These are phyloP conservation scores for Auriscalpium vulgare DNA, from an alignment of 768 basidiomycete species.

Conservation along the genomic window DNA sequence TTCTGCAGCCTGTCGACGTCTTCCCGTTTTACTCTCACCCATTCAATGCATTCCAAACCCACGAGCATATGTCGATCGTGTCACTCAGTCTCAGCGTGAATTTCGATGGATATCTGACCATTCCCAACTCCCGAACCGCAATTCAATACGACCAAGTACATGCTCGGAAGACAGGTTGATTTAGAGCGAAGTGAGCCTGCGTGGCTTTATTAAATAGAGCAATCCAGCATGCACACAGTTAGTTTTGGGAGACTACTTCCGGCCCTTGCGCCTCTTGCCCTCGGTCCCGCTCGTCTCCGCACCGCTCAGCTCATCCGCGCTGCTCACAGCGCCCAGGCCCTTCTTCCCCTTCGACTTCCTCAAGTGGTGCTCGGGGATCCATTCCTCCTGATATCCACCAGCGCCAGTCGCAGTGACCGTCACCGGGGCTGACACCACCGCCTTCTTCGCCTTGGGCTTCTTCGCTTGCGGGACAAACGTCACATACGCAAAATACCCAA, in stretches of 20 bases:
- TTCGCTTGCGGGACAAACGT: conserved; percentile 60
- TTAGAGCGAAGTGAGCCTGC: too few relatives aligned
- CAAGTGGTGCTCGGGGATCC: conserved; percentile 88
- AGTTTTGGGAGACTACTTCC: conserved; percentile 28
- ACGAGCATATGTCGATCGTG: too few relatives aligned
- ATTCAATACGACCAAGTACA: too few relatives aligned
- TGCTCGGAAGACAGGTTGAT: too few relatives aligned
- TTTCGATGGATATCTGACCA: not conserved
- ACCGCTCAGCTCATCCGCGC: conserved; percentile 54
- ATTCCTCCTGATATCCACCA: conserved; percentile 77
- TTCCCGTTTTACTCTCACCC: too few relatives aligned
- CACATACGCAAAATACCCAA: conserved; percentile 55
- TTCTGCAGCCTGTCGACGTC: not conserved
- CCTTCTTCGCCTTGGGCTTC: conserved; percentile 41
- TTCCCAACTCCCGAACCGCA: not conserved
- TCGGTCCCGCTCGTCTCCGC: conserved; percentile 60
- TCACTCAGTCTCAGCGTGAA: not conserved
- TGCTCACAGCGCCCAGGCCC: conserved; percentile 33
- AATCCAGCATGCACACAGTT: too few relatives aligned
- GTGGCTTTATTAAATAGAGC: too few relatives aligned
- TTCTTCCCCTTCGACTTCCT: conserved; percentile 54
- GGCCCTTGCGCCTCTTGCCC: conserved; percentile 38
- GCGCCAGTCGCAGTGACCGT: conserved; percentile 58
- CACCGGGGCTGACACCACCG: conserved; percentile 36
- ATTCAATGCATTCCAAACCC: too few relatives aligned